These are phyloP conservation scores for Hypoxylon cercidicola DNA, from an alignment of 495 filamentous ascomycete species.

Conservation along the genomic window DNA sequence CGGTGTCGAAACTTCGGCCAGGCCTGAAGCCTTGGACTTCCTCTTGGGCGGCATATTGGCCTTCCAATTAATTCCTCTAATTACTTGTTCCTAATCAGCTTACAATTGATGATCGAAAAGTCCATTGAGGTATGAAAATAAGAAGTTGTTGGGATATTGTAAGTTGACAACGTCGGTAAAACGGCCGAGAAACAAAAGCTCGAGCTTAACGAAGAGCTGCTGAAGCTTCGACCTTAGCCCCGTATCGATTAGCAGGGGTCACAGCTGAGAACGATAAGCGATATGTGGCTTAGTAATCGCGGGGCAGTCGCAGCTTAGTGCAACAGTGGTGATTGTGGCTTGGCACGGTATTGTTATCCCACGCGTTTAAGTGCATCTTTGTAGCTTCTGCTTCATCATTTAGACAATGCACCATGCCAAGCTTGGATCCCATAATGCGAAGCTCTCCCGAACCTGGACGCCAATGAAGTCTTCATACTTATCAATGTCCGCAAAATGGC, in stretches of 20 bases:
- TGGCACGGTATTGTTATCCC: no score
- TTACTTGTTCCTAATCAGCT: no score
- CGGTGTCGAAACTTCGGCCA: slow-evolving; percentile 45
- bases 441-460: neutral
- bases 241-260: neutral
- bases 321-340: neutral
- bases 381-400: no score
- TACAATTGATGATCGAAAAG: no score
- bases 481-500: slow-evolving; percentile 51
- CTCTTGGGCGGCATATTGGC: slow-evolving; percentile 74
- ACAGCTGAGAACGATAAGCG: neutral
- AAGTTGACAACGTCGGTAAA: neutral
- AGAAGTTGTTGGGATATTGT: slow-evolving; percentile 12
- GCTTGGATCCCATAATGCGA: neutral
- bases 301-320: slow-evolving; percentile 7
- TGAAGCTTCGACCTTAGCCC: no score
- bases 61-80: no score
- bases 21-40: slow-evolving; percentile 39
- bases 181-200: neutral
- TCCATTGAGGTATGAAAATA: no score
- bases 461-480: slow-evolving; percentile 28
- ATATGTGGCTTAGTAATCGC: slow-evolving; percentile 16
- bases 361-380: no score
- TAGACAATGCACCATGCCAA: no score
- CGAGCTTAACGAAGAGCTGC: neutral